A percentile compares a stretch with the other conserved stretches of the same genome.
Evolutionary conservation across 2,329 filamentous ascomycete species (phyloP).

Genomic region (Cyphellophora europaea): DNA sequence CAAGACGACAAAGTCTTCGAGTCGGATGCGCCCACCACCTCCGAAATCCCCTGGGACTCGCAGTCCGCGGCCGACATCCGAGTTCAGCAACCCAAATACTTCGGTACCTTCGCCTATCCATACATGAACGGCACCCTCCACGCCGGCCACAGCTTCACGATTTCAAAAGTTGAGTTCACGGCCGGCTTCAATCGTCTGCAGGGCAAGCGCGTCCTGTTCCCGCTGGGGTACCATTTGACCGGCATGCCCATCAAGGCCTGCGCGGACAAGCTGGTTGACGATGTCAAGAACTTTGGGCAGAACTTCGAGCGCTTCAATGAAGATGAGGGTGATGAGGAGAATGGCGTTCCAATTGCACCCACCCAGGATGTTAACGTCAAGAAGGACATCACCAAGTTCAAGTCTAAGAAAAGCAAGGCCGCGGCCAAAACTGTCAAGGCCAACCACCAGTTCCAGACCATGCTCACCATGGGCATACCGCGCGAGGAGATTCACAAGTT

Average conservation of each 20-base stretch:
- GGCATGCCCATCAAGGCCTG: constrained; percentile 98
- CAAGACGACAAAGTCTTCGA: constrained; percentile 70
- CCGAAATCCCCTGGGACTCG: constrained; percentile 66
- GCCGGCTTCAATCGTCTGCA: constrained; percentile 82
- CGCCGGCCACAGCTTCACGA: constrained; percentile 85
- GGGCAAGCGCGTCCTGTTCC: constrained; percentile 78
- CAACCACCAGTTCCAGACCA: constrained; percentile 95
- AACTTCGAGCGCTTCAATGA: constrained; percentile 70
- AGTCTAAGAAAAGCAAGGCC: constrained; percentile 84
- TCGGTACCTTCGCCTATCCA: constrained; percentile 66
- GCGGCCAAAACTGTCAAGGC: constrained; percentile 81
- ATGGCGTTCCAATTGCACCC: constrained; percentile 46
- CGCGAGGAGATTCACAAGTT: constrained; percentile 86
- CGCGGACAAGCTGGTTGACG: constrained; percentile 85
- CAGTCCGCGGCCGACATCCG: constrained; percentile 67
- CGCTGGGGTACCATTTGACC: constrained; percentile 90
- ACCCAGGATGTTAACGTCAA: constrained; percentile 52
- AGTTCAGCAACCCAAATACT: constrained; percentile 81
- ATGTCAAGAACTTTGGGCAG: constrained; percentile 80
- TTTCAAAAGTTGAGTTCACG: constrained; percentile 87
- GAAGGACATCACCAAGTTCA: constrained; percentile 84
- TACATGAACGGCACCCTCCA: constrained; percentile 87
- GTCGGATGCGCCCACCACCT: constrained; percentile 68
- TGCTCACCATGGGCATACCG: constrained; percentile 83
- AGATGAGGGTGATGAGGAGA: constrained; percentile 37